A percentile compares a stretch with the other conserved stretches of the same genome.
Evolutionary conservation across 2,329 filamentous ascomycete species (phyloP).

Genomic region (Cadophora gregata): DNA sequence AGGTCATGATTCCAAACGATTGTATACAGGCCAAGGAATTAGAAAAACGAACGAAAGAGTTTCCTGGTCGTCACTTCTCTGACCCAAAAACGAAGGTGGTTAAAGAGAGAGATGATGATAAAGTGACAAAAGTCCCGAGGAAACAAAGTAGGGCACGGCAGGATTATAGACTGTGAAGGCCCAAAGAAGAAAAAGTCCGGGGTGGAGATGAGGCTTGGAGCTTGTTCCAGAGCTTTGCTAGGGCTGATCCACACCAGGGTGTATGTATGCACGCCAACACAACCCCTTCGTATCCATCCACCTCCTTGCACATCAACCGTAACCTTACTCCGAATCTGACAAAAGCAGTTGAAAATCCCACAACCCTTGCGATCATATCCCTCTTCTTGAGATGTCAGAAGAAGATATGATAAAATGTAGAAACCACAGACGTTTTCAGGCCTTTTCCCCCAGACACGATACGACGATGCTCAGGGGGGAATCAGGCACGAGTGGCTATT

Average conservation of each 20-base stretch:
- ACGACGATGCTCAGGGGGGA: neutral
- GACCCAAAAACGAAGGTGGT: neutral
- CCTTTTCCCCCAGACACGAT: neutral
- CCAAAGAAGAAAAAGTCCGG: neutral
- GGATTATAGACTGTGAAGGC: neutral
- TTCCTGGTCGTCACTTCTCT: constrained; percentile 1
- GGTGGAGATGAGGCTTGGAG: neutral
- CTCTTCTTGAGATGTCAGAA: neutral
- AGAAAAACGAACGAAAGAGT: neutral
- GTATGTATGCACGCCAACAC: constrained; percentile 2
- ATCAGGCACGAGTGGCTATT: neutral
- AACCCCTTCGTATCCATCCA: neutral
- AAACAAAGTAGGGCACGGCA: neutral
- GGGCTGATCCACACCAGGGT: constrained; percentile 2
- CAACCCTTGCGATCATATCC: neutral
- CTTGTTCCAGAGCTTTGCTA: neutral
- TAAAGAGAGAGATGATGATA: too few species aligned
- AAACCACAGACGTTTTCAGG: neutral
- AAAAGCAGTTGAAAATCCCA: neutral
- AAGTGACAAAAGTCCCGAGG: neutral
- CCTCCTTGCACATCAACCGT: neutral
- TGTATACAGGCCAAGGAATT: neutral
- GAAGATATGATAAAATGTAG: neutral
- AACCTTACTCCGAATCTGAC: neutral
- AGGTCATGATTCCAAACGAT: constrained; percentile 18